A percentile compares a stretch with the other conserved stretches of the same genome.
phyloP scores from a whole-genome alignment of 192 early-diverging fungal species.

The Entomortierella lignicola region DNA sequence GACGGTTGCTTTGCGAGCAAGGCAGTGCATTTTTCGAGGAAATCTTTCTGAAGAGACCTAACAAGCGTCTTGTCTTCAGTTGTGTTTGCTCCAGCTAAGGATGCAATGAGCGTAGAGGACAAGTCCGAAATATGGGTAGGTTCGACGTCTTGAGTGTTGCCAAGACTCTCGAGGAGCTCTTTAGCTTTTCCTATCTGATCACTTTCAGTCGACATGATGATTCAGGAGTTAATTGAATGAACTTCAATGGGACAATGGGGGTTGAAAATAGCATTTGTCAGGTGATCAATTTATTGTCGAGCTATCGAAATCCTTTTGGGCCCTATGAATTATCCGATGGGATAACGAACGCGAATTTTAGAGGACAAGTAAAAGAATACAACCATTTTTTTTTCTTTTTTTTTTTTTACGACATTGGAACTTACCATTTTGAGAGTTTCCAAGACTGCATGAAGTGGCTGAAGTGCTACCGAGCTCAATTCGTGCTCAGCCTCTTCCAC shows the following conservation, averaged over 20 bases:
- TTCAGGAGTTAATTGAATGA: background rate
- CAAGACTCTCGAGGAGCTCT: constrained; percentile 17
- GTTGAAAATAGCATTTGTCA: background rate
- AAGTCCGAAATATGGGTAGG: constrained; percentile 30
- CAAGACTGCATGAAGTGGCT: constrained; percentile 39
- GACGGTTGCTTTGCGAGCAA: constrained; percentile 16
- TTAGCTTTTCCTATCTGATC: constrained; percentile 9
- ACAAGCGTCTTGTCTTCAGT: constrained; percentile 5
- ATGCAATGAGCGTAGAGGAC: constrained; percentile 15
- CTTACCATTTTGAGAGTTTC: constrained; percentile 44
- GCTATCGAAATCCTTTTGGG: constrained; percentile 22
- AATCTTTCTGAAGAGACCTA: constrained; percentile 19
- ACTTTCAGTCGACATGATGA: constrained; percentile 16
- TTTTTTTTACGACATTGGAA: background rate
- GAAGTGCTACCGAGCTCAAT: constrained; percentile 18
- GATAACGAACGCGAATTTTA: no score
- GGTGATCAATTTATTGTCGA: background rate
- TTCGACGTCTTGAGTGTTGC: constrained; percentile 5
- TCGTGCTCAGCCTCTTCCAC: constrained; percentile 39
- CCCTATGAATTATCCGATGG: no score
- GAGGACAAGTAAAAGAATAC: no score
- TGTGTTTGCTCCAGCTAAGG: constrained; percentile 8
- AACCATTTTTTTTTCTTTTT: no score
- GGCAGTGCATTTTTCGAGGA: constrained; percentile 9
- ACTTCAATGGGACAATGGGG: background rate